Evolutionary conservation across 2,329 filamentous ascomycete genomes (phyloP).

Genomic region (Penicillium verrucosum): DNA sequence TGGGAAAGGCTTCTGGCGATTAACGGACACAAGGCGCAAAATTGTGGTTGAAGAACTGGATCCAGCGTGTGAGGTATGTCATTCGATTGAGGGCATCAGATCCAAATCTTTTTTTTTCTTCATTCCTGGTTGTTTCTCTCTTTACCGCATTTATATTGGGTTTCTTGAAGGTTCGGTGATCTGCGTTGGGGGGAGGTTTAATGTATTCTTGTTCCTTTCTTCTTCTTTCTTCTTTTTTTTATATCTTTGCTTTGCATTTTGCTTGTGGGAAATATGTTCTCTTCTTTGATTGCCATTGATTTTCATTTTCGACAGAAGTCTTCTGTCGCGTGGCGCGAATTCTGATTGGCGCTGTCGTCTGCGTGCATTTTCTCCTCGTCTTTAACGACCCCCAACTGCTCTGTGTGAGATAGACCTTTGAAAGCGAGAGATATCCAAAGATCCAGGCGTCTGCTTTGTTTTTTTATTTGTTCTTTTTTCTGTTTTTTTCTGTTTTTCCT

Average conservation of each 20-base stretch:
- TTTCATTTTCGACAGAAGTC: conserved; percentile 18
- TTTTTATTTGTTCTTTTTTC: not conserved
- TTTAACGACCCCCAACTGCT: conserved; percentile 29
- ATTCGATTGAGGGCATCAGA: conserved; percentile 13
- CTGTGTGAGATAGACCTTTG: conserved; percentile 39
- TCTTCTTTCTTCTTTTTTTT: not conserved
- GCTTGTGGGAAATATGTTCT: conserved; percentile 13
- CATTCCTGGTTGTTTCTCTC: conserved; percentile 17
- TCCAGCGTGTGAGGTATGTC: conserved; percentile 7
- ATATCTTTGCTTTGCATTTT: conserved; percentile 13
- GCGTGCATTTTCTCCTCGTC: conserved; percentile 31
- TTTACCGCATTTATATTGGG: conserved; percentile 21
- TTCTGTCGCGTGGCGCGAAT: conserved; percentile 34
- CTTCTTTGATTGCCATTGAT: conserved; percentile 13
- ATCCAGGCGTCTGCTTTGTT: conserved; percentile 33
- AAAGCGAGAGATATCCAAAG: conserved; percentile 41
- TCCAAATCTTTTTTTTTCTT: conserved; percentile 13
- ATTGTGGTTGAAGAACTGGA: conserved; percentile 24
- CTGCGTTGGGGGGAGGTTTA: conserved; percentile 20
- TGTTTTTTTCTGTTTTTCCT: not conserved
- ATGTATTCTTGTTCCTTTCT: conserved; percentile 28
- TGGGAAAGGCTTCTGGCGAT: conserved; percentile 42
- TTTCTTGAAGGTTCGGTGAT: conserved; percentile 22
- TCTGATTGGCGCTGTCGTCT: conserved; percentile 37
- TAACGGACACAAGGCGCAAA: conserved; percentile 40